Evolutionary conservation across 345 rosid species (phyloP).

Genomic region (Anacardium occidentale): DNA sequence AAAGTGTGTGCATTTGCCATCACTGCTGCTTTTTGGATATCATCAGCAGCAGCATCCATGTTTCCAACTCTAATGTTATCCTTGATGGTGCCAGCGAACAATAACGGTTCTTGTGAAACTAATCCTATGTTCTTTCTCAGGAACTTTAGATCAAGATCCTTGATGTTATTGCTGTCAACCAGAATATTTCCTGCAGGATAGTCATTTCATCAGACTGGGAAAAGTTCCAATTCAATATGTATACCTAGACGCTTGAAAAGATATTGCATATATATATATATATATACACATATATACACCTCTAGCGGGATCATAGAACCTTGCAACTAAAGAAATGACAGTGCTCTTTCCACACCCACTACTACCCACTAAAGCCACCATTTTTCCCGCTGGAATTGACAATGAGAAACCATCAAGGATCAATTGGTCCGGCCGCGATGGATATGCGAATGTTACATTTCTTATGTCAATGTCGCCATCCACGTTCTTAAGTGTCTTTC

Average conservation of each 20-base stretch:
- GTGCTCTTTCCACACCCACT: conserved; percentile 75
- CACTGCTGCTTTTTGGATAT: conserved; percentile 44
- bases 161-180: conserved; percentile 49
- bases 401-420: conserved; percentile 55
- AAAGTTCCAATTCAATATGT: background rate
- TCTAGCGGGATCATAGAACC: conserved; percentile 59
- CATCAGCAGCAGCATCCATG: conserved; percentile 46
- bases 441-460: conserved; percentile 49
- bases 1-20: conserved; percentile 60
- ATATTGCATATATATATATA: too few species aligned
- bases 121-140: conserved; percentile 51
- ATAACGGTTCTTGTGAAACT: conserved; percentile 63
- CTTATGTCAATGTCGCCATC: conserved; percentile 48
- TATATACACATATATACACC: too few species aligned
- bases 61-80: conserved; percentile 64
- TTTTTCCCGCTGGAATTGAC: conserved; percentile 60
- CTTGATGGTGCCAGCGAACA: conserved; percentile 56
- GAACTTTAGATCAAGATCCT: conserved; percentile 49
- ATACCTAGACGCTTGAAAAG: background rate
- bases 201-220: background rate
- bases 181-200: conserved; percentile 44
- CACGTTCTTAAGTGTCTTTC: conserved; percentile 25
- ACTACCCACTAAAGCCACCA: conserved; percentile 54
- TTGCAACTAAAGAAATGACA: conserved; percentile 49
- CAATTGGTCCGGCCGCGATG: conserved; percentile 45